Percentiles rank a stretch among this genome's conserved stretches.
Evolutionary conservation across 148 eudicot species (phyloP).

Genomic region (Polygonum aviculare): DNA sequence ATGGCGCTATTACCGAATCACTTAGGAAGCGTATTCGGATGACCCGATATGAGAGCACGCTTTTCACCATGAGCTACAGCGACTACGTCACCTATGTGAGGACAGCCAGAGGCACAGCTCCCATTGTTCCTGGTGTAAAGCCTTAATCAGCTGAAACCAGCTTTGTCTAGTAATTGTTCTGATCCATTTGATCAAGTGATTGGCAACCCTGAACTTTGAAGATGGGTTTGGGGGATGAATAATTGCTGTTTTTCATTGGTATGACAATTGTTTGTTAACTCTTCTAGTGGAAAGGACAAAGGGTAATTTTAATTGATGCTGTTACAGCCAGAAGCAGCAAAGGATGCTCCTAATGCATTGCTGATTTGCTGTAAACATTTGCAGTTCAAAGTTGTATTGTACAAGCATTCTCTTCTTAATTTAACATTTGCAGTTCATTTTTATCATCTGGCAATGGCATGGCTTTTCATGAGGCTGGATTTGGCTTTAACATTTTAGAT

Average conservation of each 20-base stretch:
- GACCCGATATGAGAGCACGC: conserved; percentile 86
- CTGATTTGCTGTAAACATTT: not conserved
- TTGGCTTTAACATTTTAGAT: not conserved
- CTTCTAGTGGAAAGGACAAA: not conserved
- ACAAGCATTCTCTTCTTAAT: not conserved
- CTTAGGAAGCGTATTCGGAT: conserved; percentile 51
- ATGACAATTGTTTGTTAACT: not conserved
- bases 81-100: conserved; percentile 67
- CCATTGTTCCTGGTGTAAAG: conserved; percentile 51
- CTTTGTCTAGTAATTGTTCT: not conserved
- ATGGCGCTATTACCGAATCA: conserved; percentile 60
- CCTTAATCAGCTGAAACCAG: conserved; percentile 9
- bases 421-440: too few relatives aligned
- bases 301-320: not conserved
- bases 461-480: not conserved
- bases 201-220: conserved; percentile 11
- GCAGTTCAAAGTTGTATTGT: not conserved
- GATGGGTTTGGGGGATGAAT: conserved; percentile 12
- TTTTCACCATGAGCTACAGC: conserved; percentile 60
- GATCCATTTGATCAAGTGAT: conserved; percentile 12
- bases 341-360: not conserved
- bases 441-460: not conserved
- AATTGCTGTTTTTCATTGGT: not conserved
- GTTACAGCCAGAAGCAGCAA: not conserved
- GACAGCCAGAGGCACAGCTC: conserved; percentile 51